Evolutionary conservation across 2,329 filamentous ascomycete genomes (phyloP), one percentile per base, ranked within the genome.

Genomic region (Nigrospora osmanthi): DNA sequence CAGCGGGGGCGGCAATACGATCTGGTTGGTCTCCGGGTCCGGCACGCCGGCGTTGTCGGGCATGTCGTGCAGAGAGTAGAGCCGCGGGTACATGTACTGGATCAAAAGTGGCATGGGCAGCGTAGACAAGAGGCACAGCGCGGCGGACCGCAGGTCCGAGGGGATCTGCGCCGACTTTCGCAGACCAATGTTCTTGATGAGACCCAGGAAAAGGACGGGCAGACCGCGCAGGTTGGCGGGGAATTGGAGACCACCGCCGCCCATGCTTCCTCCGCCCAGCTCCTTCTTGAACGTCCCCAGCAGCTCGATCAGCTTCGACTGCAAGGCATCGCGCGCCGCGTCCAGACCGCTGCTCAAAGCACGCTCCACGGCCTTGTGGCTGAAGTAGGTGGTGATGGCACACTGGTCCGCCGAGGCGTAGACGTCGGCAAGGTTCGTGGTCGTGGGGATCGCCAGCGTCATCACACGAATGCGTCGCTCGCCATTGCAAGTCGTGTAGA

Each of bases 401-500:
- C 85, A 85, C 65, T 96, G 91, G 60, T 98, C 93, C 0, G 93
- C 93, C 5, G 89, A 95, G 10, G 93, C 89, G 63, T 96, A 98
- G 15, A 97, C 74, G 59, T 95, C 90, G 4, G 89, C 87, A 48
- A 98, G 69, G 59, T 82, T 91, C 51, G 90, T 87, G 1, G 93
- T 97, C 0, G 93, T 97, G 1, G 93, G 93, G 42, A 98, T 80
- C 33, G 89, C 87, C 51, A 98, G 72, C 0, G 93, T 98, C 75
- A 97, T 77, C 38, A 98, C 93, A 52, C 93, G 81, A 56, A 98
- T 98, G 46, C 93, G 82, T 57, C 93, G 81, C 71, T 98, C 93
- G 42, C 93, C 93, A 59, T 97, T 97, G 73, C 91, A 96, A 2
- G 90, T 98, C 1, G 93, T 98, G 66, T 98, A 93, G 31, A 98